Evolutionary conservation across 306 rosid species (phyloP).

Genomic region (Vachellia collinsii): DNA sequence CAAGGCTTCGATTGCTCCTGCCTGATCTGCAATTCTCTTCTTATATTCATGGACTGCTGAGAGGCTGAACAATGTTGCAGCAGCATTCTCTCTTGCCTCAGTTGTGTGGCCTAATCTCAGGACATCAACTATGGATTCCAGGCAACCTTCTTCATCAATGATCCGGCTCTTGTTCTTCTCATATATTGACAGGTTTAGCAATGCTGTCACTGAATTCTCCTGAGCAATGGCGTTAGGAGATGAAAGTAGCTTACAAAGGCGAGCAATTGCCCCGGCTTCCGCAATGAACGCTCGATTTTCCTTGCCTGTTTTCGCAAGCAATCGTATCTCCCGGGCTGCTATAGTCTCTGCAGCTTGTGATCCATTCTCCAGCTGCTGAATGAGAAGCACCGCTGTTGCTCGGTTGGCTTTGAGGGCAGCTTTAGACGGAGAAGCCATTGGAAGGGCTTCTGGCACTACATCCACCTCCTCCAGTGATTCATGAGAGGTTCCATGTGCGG

Average conservation of each 20-base stretch:
- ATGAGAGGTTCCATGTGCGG: slow-evolving; percentile 76
- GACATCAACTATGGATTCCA: slow-evolving; percentile 72
- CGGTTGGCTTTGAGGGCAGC: slow-evolving; percentile 79
- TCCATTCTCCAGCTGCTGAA: slow-evolving; percentile 71
- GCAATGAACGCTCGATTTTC: slow-evolving; percentile 90
- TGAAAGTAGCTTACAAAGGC: slow-evolving; percentile 64
- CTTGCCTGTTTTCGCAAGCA: slow-evolving; percentile 85
- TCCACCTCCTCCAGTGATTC: slow-evolving; percentile 67
- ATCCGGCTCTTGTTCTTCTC: slow-evolving; percentile 86
- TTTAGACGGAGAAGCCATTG: slow-evolving; percentile 66
- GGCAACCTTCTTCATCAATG: slow-evolving; percentile 81
- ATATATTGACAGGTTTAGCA: slow-evolving; percentile 85
- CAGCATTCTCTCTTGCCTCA: slow-evolving; percentile 94
- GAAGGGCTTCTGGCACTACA: slow-evolving; percentile 51
- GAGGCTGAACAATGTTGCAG: slow-evolving; percentile 94
- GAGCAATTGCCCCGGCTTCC: slow-evolving; percentile 93
- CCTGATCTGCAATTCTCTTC: slow-evolving; percentile 81
- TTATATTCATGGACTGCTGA: slow-evolving; percentile 89
- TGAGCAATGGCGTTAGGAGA: slow-evolving; percentile 77
- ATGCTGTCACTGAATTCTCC: slow-evolving; percentile 93
- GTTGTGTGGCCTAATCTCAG: slow-evolving; percentile 82
- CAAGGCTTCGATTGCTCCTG: slow-evolving; percentile 76
- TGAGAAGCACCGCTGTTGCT: slow-evolving; percentile 73
- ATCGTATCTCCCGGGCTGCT: slow-evolving; percentile 89
- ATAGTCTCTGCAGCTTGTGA: slow-evolving; percentile 62